Evolutionary conservation across 371 early-diverging fungal genomes (phyloP), one percentile per base, ranked within the genome.

Genomic region (Nosema bombycis): DNA sequence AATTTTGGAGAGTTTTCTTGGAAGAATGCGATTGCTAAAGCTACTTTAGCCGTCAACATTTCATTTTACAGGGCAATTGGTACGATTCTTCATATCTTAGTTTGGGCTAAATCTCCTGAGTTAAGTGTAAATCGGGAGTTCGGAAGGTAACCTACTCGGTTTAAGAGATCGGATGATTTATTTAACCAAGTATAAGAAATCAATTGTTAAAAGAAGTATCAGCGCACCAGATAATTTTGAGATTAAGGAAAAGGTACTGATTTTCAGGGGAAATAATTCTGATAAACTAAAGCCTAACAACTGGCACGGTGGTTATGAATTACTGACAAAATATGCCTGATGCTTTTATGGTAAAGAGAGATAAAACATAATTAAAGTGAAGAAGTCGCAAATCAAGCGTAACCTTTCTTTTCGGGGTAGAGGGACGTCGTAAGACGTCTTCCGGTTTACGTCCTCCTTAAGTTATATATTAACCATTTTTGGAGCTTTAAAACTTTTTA

Each of bases 61-160:
- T 63, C 63, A 10, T 70, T 32, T 46, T 24, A 73, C 26, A 26
- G 73, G 23, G 73, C 73, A 32, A 57, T 73, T 2, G 73, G 73
- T 2, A 32, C 33, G 10, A 1, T 38, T 26, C 73, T 67, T 18
- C n/a, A 21, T 24, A 24, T 60, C 29, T 60, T 60, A 60, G n/a
- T 15, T 15, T 24, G 24, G 61, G 4, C n/a, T 10, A 28, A 60
- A 10, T 28, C n/a, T 28, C 61, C 61, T 4, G 30, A 64, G 4
- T n/a, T 64, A 10, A 18, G 18, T 10, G 18, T 46, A 46, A 18
- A 46, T 46, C 6, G 18, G 18, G 46, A 46, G 46, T 46, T 46
- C 10, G 46, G 46, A n/a, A n/a, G n/a, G n/a, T n/a, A n/a, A n/a
- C n/a, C n/a, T n/a, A n/a, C n/a, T n/a, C n/a, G n/a, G n/a, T n/a